A percentile compares a stretch with the other conserved stretches of the same genome.
These are phyloP conservation scores for Tolypocladium pustulatum DNA, from an alignment of 2,329 filamentous ascomycete genomes.

Conservation along the genomic window DNA sequence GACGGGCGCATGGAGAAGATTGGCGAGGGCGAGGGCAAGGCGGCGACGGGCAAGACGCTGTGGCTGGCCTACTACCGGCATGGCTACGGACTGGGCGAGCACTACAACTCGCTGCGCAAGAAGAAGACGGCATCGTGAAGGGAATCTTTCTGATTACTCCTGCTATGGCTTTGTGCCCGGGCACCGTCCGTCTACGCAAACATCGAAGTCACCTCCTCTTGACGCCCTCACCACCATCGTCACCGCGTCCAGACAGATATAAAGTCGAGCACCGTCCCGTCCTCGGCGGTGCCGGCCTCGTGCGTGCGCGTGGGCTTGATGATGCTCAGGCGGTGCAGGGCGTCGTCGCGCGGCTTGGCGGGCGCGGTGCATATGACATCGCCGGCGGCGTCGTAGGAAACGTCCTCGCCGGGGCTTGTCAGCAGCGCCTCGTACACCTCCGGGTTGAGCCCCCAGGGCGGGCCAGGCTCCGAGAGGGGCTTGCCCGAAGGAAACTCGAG, in stretches of 20 bases:
- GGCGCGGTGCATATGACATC: conserved; percentile 28
- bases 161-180: neutral
- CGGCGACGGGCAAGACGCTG: conserved; percentile 42
- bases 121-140: conserved; percentile 6
- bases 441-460: conserved; percentile 61
- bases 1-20: conserved; percentile 74
- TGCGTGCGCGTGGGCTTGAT: conserved; percentile 42
- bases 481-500: conserved; percentile 75
- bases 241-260: conserved; percentile 41
- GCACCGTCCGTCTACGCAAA: neutral
- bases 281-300: conserved; percentile 29
- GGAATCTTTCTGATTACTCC: neutral
- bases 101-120: conserved; percentile 81
- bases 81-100: conserved; percentile 87
- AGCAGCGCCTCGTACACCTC: conserved; percentile 65
- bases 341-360: conserved; percentile 24
- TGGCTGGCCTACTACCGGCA: conserved; percentile 96
- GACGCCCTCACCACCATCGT: neutral
- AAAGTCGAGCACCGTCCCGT: conserved; percentile 39
- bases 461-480: conserved; percentile 51
- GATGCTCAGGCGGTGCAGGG: conserved; percentile 34
- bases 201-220: neutral
- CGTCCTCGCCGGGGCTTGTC: conserved; percentile 54
- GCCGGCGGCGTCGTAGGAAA: conserved; percentile 44
- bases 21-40: conserved; percentile 29